These are phyloP conservation scores for Fusarium aywerte DNA, from an alignment of 2,329 filamentous ascomycete species.

Conservation along the genomic window DNA sequence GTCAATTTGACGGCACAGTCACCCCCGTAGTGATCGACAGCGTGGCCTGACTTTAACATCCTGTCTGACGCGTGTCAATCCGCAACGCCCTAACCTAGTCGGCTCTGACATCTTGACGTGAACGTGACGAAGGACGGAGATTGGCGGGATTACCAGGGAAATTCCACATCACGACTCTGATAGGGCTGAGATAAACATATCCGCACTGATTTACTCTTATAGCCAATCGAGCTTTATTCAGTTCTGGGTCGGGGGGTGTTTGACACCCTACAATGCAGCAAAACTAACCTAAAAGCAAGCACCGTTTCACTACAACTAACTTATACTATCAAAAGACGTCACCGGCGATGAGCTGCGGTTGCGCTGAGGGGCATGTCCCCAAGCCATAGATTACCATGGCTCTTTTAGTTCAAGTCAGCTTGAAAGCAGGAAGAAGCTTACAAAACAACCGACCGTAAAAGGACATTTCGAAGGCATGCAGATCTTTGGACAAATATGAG, in stretches of 20 bases:
- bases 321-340: not conserved
- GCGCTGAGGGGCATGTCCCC: too few species aligned
- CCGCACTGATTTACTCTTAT: not conserved
- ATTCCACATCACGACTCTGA: not conserved
- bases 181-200: not conserved
- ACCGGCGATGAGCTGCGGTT: not conserved
- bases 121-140: not conserved
- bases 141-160: not conserved
- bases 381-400: too few species aligned
- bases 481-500: not conserved
- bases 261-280: not conserved
- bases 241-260: not conserved
- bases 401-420: too few species aligned
- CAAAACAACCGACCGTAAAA: not conserved
- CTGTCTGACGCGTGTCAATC: not conserved
- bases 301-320: not conserved
- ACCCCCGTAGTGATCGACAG: conserved; percentile 1
- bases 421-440: too few species aligned
- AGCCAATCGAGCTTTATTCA: not conserved
- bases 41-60: not conserved
- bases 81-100: not conserved
- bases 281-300: not conserved
- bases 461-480: not conserved
- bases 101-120: not conserved
- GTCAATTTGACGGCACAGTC: not conserved